phyloP scores from a whole-genome alignment of 805 yeast species.

The Metschnikowia aberdeeniae region DNA sequence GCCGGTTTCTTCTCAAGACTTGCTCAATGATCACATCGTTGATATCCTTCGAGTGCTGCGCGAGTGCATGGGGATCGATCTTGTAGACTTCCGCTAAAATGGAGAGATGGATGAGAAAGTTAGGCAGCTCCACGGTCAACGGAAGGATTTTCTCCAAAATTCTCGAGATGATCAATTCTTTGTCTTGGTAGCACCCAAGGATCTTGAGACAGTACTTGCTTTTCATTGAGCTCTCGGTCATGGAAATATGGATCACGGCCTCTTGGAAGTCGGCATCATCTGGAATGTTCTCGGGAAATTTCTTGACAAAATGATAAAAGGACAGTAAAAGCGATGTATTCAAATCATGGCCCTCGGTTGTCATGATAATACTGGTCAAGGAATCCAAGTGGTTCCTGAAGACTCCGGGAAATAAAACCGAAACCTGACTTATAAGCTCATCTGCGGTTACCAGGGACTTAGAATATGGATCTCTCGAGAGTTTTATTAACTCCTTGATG shows the following conservation, averaged over 20 bases:
- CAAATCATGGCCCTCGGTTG: slow-evolving; percentile 15
- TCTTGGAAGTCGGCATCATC: slow-evolving; percentile 42
- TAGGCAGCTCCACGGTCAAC: slow-evolving; percentile 31
- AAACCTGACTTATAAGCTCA: slow-evolving; percentile 54
- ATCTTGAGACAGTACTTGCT: slow-evolving; percentile 64
- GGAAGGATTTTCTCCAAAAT: slow-evolving; percentile 49
- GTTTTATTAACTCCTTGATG: slow-evolving; percentile 48
- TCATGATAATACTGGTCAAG: slow-evolving; percentile 38
- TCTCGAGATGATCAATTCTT: slow-evolving; percentile 36
- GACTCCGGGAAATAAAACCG: slow-evolving; percentile 57
- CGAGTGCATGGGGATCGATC: slow-evolving; percentile 45
- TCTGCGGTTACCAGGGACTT: slow-evolving; percentile 39
- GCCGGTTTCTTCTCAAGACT: slow-evolving; percentile 51
- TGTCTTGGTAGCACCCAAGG: slow-evolving; percentile 44
- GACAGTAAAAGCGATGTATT: slow-evolving; percentile 42
- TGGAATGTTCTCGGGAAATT: slow-evolving; percentile 46
- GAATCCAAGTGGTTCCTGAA: slow-evolving; percentile 56
- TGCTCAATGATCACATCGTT: slow-evolving; percentile 59
- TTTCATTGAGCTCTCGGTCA: slow-evolving; percentile 52
- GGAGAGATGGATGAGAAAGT: slow-evolving; percentile 55
- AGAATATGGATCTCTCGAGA: slow-evolving; percentile 34
- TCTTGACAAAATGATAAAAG: slow-evolving; percentile 52
- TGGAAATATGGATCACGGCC: slow-evolving; percentile 43
- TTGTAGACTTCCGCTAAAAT: slow-evolving; percentile 56
- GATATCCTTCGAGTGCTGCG: slow-evolving; percentile 52